Conservation (phyloP, 1,139 yeast genomes). For the Citeromyces siamensis region DNA sequence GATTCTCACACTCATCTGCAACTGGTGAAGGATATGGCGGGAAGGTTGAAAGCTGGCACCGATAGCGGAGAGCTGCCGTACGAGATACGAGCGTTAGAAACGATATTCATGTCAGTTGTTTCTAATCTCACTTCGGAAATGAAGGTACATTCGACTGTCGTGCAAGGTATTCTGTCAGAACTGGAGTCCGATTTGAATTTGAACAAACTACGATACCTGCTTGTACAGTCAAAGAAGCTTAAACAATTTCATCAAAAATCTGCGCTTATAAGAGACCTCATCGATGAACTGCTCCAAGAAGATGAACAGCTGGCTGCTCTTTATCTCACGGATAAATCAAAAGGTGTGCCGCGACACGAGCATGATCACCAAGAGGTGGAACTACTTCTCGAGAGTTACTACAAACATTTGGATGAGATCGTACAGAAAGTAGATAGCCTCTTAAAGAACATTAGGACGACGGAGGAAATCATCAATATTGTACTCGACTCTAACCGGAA, state of each 20-base stretch:
- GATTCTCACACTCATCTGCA: constrained; percentile 55
- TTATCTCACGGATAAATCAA: constrained; percentile 39
- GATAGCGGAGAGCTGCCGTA: constrained; percentile 27
- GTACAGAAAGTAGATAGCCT: constrained; percentile 68
- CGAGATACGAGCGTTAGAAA: constrained; percentile 85
- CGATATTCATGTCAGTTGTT: constrained; percentile 75
- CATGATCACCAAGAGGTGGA: constrained; percentile 57
- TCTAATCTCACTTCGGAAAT: constrained; percentile 79
- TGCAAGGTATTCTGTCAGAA: constrained; percentile 70
- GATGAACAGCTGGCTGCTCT: constrained; percentile 66
- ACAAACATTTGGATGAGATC: constrained; percentile 67
- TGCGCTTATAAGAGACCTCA: constrained; percentile 64
- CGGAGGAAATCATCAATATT: constrained; percentile 73
- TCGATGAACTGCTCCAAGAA: constrained; percentile 80
- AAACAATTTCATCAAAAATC: constrained; percentile 81
- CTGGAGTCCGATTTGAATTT: constrained; percentile 81
- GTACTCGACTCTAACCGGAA: constrained; percentile 72
- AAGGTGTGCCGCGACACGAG: constrained; percentile 10
- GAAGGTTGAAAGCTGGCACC: constrained; percentile 41
- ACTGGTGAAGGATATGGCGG: constrained; percentile 78
- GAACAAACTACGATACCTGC: constrained; percentile 64
- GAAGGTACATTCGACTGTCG: constrained; percentile 57
- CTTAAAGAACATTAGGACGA: constrained; percentile 59
- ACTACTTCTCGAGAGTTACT: constrained; percentile 63
- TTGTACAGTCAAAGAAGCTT: constrained; percentile 71